These are phyloP conservation scores for Russula emetica DNA, from an alignment of 768 basidiomycete genomes.

Conservation along the genomic window DNA sequence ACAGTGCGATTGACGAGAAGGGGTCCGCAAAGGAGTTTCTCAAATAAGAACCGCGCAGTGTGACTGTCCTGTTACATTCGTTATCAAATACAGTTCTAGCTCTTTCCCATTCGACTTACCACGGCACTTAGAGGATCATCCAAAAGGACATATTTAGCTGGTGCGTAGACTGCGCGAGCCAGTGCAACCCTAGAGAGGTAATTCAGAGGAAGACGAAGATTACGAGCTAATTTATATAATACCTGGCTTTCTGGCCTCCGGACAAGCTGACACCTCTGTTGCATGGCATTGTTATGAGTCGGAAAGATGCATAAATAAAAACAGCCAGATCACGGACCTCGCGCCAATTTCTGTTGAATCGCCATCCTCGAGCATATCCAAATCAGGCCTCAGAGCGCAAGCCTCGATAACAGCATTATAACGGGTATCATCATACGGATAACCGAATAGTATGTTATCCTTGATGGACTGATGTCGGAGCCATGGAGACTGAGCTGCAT, in stretches of 20 bases:
- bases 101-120: constrained; percentile 41
- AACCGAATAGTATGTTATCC: constrained; percentile 61
- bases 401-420: constrained; percentile 76
- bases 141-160: constrained; percentile 50
- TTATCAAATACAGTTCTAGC: not conserved
- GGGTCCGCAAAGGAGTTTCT: constrained; percentile 61
- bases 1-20: constrained; percentile 67
- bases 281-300: constrained; percentile 8
- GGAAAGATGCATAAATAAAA: not conserved
- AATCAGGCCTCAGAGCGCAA: constrained; percentile 77
- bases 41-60: constrained; percentile 58
- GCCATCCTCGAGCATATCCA: constrained; percentile 82
- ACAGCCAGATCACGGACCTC: constrained; percentile 37
- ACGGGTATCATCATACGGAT: constrained; percentile 56
- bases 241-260: constrained; percentile 82
- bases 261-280: constrained; percentile 66
- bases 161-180: constrained; percentile 76
- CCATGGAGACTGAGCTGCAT: constrained; percentile 50
- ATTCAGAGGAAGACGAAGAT: not conserved
- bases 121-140: constrained; percentile 83
- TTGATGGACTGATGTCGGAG: constrained; percentile 47
- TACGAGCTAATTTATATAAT: constrained; percentile 15
- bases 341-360: constrained; percentile 82
- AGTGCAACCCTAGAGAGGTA: constrained; percentile 60
- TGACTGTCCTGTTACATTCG: constrained; percentile 52